phyloP scores from a whole-genome alignment of 2,329 filamentous ascomycete species.

The Fusarium sp. region DNA sequence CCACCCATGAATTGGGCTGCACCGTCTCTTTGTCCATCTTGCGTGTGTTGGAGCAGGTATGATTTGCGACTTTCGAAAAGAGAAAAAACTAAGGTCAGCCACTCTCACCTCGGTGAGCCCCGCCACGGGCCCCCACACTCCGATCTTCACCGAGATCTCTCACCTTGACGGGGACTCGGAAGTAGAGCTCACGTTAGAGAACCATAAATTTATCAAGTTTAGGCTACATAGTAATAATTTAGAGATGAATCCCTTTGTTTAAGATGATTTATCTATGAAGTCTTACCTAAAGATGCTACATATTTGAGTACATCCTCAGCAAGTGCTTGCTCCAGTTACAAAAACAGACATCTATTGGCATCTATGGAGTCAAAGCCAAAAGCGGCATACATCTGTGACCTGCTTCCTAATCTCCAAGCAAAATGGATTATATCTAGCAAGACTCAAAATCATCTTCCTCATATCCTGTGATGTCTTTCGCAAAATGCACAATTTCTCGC shows the following conservation, averaged over 20 bases:
- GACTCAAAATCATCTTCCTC: background rate
- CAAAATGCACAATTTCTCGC: background rate
- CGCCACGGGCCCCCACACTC: conserved; percentile 30
- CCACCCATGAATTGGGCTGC: conserved; percentile 70
- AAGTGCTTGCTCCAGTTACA: background rate
- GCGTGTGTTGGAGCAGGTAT: conserved; percentile 14
- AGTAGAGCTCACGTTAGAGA: background rate
- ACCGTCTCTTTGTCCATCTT: conserved; percentile 49
- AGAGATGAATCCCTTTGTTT: background rate
- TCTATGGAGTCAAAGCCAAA: background rate
- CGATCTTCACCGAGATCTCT: conserved; percentile 31
- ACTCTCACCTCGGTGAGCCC: conserved; percentile 48
- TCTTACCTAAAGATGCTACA: background rate
- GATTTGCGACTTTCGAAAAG: conserved; percentile 20
- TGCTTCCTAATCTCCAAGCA: background rate
- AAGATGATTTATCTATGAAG: background rate
- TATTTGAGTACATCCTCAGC: too few relatives aligned
- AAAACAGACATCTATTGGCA: background rate
- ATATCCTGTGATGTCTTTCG: background rate
- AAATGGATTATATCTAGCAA: background rate
- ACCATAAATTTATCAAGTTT: too few relatives aligned
- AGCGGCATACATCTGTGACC: background rate
- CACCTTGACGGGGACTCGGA: background rate
- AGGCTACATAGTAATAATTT: background rate
- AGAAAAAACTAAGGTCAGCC: conserved; percentile 42